Percentiles rank a stretch among this genome's conserved stretches.
These are phyloP conservation scores for Ogataea haglerorum DNA, from an alignment of 805 yeast species.

Conservation along the genomic window DNA sequence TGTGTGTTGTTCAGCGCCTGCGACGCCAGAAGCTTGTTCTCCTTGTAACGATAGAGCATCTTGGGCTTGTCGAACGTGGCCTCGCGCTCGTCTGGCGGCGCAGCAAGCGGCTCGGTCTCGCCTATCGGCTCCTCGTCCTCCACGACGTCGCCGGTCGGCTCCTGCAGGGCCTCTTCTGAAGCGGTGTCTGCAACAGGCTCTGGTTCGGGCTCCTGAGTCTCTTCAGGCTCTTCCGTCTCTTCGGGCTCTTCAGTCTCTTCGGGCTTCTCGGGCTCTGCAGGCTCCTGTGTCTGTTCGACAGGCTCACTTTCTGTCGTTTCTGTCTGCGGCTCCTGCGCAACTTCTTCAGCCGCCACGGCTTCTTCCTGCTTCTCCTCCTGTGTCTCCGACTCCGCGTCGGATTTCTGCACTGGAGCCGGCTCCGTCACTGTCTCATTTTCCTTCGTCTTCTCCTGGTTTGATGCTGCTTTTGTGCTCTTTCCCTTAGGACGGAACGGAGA, in stretches of 20 bases:
- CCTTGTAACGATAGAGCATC: conserved; percentile 46
- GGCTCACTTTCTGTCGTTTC: conserved; percentile 2
- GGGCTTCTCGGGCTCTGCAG: too few species aligned
- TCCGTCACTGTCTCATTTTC: neutral
- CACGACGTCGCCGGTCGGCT: conserved; percentile 12
- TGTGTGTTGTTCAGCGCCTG: conserved; percentile 40
- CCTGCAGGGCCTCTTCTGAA: conserved; percentile 14
- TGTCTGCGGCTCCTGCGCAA: neutral
- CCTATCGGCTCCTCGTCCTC: conserved; percentile 21
- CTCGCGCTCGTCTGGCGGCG: conserved; percentile 36
- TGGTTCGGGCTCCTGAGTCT: too few species aligned
- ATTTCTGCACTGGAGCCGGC: neutral
- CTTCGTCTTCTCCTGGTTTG: neutral
- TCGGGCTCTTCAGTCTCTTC: too few species aligned
- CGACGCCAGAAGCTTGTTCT: conserved; percentile 45
- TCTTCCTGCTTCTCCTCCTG: too few species aligned
- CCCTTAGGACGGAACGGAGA: conserved; percentile 29
- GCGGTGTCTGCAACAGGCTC: neutral
- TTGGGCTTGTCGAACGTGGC: conserved; percentile 44
- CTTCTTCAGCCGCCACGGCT: neutral
- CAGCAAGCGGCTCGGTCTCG: conserved; percentile 16
- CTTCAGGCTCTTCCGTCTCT: neutral
- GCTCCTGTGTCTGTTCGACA: neutral
- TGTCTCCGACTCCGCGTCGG: too few species aligned
- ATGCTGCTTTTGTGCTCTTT: conserved; percentile 1